Evolutionary conservation across 2,329 filamentous ascomycete genomes (phyloP).

Genomic region (Microsporum ferrugineum): DNA sequence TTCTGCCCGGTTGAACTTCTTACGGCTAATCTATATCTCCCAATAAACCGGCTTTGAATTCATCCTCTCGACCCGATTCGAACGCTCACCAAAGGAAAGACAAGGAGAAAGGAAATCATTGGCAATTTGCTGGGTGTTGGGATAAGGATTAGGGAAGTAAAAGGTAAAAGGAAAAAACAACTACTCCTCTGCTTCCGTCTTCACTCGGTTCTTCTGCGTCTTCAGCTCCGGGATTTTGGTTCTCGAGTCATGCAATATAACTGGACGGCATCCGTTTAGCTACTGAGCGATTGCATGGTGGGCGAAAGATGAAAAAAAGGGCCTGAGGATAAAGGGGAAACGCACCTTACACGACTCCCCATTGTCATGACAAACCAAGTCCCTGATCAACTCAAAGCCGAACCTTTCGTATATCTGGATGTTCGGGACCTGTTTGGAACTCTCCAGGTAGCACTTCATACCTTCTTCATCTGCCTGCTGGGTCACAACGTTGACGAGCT

Average conservation of each 20-base stretch:
- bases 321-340: background rate
- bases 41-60: background rate
- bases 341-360: constrained; percentile 44
- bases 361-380: constrained; percentile 47
- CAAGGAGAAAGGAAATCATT: background rate
- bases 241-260: constrained; percentile 15
- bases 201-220: background rate
- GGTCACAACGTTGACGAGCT: constrained; percentile 53
- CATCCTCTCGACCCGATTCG: background rate
- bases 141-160: background rate
- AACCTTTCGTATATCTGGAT: constrained; percentile 58
- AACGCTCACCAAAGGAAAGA: background rate
- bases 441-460: constrained; percentile 58
- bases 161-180: background rate
- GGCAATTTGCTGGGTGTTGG: background rate
- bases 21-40: background rate
- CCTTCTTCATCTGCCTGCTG: constrained; percentile 53
- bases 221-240: constrained; percentile 3
- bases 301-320: background rate
- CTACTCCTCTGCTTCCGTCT: background rate
- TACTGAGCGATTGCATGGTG: background rate
- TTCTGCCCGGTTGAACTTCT: background rate
- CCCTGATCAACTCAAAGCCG: constrained; percentile 60
- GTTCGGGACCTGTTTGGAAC: constrained; percentile 56
- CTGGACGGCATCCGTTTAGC: constrained; percentile 2